Base-by-base conservation (phyloP, 148 eudicot genomes). In the Polygonum aviculare region DNA sequence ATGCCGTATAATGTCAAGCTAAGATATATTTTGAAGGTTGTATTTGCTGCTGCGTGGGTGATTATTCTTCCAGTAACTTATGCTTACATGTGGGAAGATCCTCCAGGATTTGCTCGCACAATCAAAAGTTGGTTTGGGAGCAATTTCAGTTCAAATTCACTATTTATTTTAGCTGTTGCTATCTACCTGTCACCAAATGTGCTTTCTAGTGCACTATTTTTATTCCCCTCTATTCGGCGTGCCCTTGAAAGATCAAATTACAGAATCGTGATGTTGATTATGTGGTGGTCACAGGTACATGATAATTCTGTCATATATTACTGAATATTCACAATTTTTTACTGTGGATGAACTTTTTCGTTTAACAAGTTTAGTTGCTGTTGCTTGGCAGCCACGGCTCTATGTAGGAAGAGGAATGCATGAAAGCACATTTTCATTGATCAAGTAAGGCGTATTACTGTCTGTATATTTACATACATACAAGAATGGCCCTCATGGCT, bases 381-480 rank as follows among this genome's bases (percentile, higher is more conserved):
- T 72, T 48, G 75, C 54, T 21, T 72, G 47, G 75, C 95, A 96
- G 99, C 98, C 98, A 40, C 97, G 98, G 60, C 98, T 93, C 52
- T 96, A 93, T 87, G 99, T 96, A 80, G 99, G 99, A 45, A 87
- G 99, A 82, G 99, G 97, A 81, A 96, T 96, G 99, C 99, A 96
- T 82, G 99, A 96, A 78, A 96, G 99, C 80, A 79, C 98, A 26
- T 91, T 89, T 80, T 91, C 99, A 65, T 90, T 96, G 69, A 93
- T 96, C 87, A 96, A 96, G 99, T 96, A 87, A 86, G 92, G 50
- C 52, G 16, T 44, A 44, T 45, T 21, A 33, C 47, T n/a, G 78
- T 59, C 19, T 59, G n/a, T 22, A 19, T 52, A 36, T 67, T 38
- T 4, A 21, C 21, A 12, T 36, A 36, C 49, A 51, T 10, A 49